Base-by-base conservation (phyloP, 1,139 yeast species). In the Diutina scorzettiae region DNA sequence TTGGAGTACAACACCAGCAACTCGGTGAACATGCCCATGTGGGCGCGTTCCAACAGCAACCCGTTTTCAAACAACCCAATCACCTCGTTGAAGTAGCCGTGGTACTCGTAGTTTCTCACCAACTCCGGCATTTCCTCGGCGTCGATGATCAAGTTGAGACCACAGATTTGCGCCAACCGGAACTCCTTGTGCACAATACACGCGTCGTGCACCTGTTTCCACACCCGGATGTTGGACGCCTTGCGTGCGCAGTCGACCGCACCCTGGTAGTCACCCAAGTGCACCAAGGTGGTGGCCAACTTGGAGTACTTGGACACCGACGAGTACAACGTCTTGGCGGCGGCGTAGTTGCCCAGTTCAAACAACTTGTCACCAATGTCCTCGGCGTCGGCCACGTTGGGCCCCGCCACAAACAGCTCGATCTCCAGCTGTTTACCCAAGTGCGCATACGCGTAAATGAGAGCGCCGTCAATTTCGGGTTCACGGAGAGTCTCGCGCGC, bases 21-120 rank as follows among this genome's bases (percentile, higher is more conserved):
- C 62, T 89, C 96, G 9, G 99, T 91, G 60, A 93, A 91, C 97
- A 91, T 91, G 54, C 97, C 98, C 97, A 91, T 91, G 59, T 93
- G 98, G 32, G 99, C 98, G 61, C 98, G 83, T 69, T 91, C 99
- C 53, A 91, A 75, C 42, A 95, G 94, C 47, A 91, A 74, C 52
- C 98, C 98, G 53, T 87, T 93, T 65, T 91, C 98, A 56, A 91
- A 86, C 55, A 91, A 75, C 16, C 96, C 76, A 51, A 91, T 84
- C 49, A 93, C 73, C 66, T 93, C 96, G 50, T 79, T 83, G 64
- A 89, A 87, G 65, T 86, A 86, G 41, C 98, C 99, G 53, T 82
- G 78, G 61, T 74, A 71, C 65, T 91, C 97, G 59, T 91, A 91
- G 53, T 83, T 83, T 48, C 67, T 72, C 43, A 91, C 97, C 51